Conservation (phyloP, 768 basidiomycete species). For the Rhodotorula graminis region DNA sequence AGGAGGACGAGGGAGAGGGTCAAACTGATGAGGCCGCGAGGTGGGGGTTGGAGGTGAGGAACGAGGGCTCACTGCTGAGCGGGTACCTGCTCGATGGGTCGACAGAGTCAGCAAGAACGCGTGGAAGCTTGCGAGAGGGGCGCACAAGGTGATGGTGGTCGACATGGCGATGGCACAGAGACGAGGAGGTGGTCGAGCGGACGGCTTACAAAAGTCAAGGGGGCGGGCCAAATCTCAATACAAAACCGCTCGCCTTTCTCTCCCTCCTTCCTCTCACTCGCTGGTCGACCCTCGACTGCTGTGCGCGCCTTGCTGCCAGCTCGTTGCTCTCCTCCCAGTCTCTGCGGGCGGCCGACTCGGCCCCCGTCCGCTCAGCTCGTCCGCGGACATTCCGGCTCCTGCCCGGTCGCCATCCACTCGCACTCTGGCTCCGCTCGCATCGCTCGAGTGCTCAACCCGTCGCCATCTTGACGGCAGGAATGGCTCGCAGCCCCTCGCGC, state of each 20-base stretch:
- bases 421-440: too few species aligned
- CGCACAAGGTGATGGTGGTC: conserved; percentile 28
- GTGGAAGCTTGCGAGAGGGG: too few species aligned
- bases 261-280: background rate
- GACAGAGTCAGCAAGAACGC: background rate
- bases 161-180: background rate
- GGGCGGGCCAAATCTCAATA: too few species aligned
- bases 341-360: too few species aligned
- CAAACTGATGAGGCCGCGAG: conserved; percentile 51
- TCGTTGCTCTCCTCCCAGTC: too few species aligned
- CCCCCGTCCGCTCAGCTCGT: too few species aligned
- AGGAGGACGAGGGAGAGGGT: conserved; percentile 55
- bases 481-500: background rate
- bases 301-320: too few species aligned
- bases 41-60: conserved; percentile 48
- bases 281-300: too few species aligned
- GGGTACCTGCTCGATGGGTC: conserved; percentile 18
- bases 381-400: too few species aligned
- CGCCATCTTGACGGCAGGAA: background rate
- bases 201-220: background rate
- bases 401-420: too few species aligned
- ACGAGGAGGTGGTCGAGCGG: background rate
- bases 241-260: background rate
- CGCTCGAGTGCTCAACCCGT: too few species aligned
- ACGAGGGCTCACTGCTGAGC: conserved; percentile 25